Evolutionary conservation across 2,329 filamentous ascomycete species (phyloP).

Genomic region (Claviceps paspali): DNA sequence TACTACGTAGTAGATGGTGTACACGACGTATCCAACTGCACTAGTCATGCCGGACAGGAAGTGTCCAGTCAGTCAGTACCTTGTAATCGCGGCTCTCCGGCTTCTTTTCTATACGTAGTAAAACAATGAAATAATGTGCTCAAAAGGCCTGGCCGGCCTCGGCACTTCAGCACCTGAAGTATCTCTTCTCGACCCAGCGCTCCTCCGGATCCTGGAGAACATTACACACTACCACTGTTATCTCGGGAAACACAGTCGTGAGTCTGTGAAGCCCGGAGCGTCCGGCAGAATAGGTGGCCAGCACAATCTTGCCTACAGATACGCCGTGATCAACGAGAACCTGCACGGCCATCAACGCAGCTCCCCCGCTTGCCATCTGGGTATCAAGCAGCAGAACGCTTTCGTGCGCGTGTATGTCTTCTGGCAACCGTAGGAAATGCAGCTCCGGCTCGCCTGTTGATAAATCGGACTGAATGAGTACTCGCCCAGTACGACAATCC

Average conservation of each 20-base stretch:
- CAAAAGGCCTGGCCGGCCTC: not conserved
- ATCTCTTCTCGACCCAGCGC: constrained; percentile 79
- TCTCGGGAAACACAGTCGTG: constrained; percentile 74
- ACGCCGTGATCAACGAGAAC: constrained; percentile 94
- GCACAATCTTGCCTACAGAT: constrained; percentile 65
- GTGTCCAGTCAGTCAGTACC: no score
- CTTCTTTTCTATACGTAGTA: no score
- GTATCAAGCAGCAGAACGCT: constrained; percentile 79
- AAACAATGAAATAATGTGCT: no score
- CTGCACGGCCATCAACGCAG: constrained; percentile 81
- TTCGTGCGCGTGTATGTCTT: constrained; percentile 57
- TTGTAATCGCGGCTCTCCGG: no score
- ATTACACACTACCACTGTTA: constrained; percentile 73
- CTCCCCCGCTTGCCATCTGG: constrained; percentile 85
- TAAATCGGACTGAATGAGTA: constrained; percentile 81
- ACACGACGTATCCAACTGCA: no score
- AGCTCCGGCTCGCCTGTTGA: constrained; percentile 82
- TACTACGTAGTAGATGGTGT: no score
- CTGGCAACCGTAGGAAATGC: constrained; percentile 71
- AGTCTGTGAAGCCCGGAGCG: constrained; percentile 70
- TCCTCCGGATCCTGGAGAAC: constrained; percentile 70
- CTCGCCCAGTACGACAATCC: constrained; percentile 75
- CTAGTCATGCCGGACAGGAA: no score
- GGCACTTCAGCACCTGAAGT: constrained; percentile 59
- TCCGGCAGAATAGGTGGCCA: constrained; percentile 86